A percentile compares a stretch with the other conserved stretches of the same genome.
Conservation (phyloP, 495 filamentous ascomycete species). For the Elaphomyces granulatus region DNA sequence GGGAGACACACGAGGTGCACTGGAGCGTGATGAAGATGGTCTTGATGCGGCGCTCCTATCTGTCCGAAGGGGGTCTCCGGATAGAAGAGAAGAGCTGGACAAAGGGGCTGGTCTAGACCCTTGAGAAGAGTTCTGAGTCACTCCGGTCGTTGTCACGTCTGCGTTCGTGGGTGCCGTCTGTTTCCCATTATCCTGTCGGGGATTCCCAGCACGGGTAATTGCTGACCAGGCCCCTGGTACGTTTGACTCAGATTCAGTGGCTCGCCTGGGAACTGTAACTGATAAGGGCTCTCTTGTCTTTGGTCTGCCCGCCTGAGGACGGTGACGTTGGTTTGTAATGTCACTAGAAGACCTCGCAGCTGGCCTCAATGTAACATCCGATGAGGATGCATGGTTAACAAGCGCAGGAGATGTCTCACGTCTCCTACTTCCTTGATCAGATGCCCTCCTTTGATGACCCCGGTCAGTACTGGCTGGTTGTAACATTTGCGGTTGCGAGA, state of each 20-base stretch:
- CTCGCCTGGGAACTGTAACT: constrained; percentile 19
- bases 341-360: constrained; percentile 29
- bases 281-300: constrained; percentile 14
- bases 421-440: constrained; percentile 30
- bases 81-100: constrained; percentile 8
- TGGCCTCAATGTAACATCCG: constrained; percentile 25
- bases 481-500: constrained; percentile 42
- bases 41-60: constrained; percentile 9
- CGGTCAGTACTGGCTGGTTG: constrained; percentile 26
- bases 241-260: constrained; percentile 25
- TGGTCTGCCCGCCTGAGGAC: constrained; percentile 11
- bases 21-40: constrained; percentile 24
- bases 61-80: constrained; percentile 10
- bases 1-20: constrained; percentile 17
- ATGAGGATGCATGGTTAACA: constrained; percentile 22
- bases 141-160: neutral
- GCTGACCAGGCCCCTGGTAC: constrained; percentile 19
- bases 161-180: constrained; percentile 9
- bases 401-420: constrained; percentile 25
- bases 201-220: constrained; percentile 16
- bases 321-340: constrained; percentile 25
- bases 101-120: neutral
- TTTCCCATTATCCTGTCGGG: constrained; percentile 10
- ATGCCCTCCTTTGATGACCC: constrained; percentile 35
- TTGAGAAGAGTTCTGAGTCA: neutral